Base-by-base conservation (phyloP, 768 basidiomycete genomes). In the Exsudoporus frostii region DNA sequence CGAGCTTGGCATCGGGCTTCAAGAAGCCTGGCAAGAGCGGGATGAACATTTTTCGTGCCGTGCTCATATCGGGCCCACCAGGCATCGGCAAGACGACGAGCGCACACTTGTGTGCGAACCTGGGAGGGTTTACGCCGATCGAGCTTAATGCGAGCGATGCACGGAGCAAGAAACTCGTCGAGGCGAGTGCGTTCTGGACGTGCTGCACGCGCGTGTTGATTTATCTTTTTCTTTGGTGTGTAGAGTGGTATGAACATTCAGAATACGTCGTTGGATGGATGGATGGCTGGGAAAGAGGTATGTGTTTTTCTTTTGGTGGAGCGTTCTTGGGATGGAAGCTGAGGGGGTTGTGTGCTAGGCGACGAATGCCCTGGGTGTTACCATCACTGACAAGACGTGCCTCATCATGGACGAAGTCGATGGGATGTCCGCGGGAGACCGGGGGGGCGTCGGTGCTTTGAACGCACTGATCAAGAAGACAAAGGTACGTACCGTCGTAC, bases 331-430 rank as follows among this genome's bases (percentile, higher is more conserved):
- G 1, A 1, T 20, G 33, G 24, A n/a, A 17, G 13, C 29, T 50
- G 17, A 59, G 7, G 8, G 9, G 14, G 14, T 14, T 36, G 3
- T n/a, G 22, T 7, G 20, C 33, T 52, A 81, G 85, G 71, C 71
- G 20, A 83, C 81, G 9, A 91, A 89, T 56, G 80, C 83, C 1
- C 73, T 82, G 2, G 94, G 89, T 3, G 76, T 95, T 2, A 65
- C 74, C 15, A 84, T 98, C 58, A 93, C 89, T 0, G 82, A 89
- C 61, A 83, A 78, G 66, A 82, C 89, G 0, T 92, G 93, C 58
- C 75, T 99, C 41, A 98, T 99, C 66, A 98, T 99, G 96, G 97
- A 99, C 64, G 97, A 99, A 68, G 96, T 98, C 3, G 97, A 99
- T 59, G 97, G 97, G 1, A 99, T 98, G 95, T 96, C 93, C 6